Conservation (phyloP, 495 filamentous ascomycete species). For the Penicillium diatomitis region DNA sequence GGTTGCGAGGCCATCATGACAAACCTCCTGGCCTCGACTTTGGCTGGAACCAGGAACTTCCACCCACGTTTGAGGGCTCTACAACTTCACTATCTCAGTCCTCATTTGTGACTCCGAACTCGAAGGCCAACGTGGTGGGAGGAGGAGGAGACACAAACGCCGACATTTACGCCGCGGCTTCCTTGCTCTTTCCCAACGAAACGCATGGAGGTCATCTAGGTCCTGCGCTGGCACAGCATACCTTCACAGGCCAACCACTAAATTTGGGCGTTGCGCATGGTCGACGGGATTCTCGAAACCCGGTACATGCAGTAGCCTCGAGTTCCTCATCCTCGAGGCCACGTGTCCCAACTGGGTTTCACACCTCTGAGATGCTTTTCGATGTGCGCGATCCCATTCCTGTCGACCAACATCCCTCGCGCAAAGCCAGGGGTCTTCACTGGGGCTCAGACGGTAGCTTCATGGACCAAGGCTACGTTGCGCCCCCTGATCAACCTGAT, state of each 20-base stretch:
- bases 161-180: conserved; percentile 45
- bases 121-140: conserved; percentile 17
- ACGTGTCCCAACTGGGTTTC: conserved; percentile 25
- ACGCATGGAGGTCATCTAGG: conserved; percentile 22
- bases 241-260: conserved; percentile 19
- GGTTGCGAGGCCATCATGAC: conserved; percentile 30
- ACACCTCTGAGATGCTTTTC: conserved; percentile 39
- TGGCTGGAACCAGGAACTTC: conserved; percentile 47
- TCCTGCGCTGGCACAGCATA: conserved; percentile 21
- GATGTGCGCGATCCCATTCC: conserved; percentile 33
- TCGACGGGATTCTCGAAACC: conserved; percentile 10
- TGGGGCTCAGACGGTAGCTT: conserved; percentile 63
- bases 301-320: conserved; percentile 8
- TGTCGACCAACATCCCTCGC: conserved; percentile 30
- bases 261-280: conserved; percentile 16
- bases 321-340: conserved; percentile 13
- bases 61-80: conserved; percentile 51
- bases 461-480: conserved; percentile 46
- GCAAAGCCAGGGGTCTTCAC: conserved; percentile 36
- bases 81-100: conserved; percentile 52
- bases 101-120: conserved; percentile 18
- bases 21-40: conserved; percentile 40
- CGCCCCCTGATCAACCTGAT: conserved; percentile 44
- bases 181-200: conserved; percentile 36
- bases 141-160: conserved; percentile 16